Conservation (phyloP, 2,329 filamentous ascomycete genomes). For the Fusarium sp. region DNA sequence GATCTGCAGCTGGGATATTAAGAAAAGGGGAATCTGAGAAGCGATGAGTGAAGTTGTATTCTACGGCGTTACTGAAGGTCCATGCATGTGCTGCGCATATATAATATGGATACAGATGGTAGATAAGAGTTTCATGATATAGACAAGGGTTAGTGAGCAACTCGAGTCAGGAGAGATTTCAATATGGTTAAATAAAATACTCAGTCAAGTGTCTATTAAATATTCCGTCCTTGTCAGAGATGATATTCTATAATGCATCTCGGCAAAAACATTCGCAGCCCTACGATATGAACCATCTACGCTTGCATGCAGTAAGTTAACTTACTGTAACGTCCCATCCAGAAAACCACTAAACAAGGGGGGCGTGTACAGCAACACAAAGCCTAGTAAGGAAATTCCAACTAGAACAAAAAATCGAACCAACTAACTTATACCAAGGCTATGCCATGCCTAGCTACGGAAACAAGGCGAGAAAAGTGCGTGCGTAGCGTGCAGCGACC, state of each 20-base stretch:
- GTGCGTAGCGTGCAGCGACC: slow-evolving; percentile 29
- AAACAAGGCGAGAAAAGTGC: slow-evolving; percentile 19
- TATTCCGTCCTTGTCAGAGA: not conserved
- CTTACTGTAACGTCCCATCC: slow-evolving; percentile 23
- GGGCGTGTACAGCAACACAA: slow-evolving; percentile 28
- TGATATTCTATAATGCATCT: not conserved
- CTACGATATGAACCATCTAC: slow-evolving; percentile 1
- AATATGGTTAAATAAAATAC: not conserved
- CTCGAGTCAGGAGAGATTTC: slow-evolving; percentile 4
- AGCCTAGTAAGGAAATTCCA: slow-evolving; percentile 12
- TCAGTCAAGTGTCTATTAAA: not conserved
- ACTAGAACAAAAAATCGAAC: slow-evolving; percentile 30
- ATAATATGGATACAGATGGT: slow-evolving; percentile 25
- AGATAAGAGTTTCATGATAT: slow-evolving; percentile 20
- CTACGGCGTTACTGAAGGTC: slow-evolving; percentile 24
- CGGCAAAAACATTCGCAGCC: slow-evolving; percentile 3
- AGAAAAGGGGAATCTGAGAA: slow-evolving; percentile 18
- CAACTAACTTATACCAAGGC: slow-evolving; percentile 36
- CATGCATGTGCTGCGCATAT: slow-evolving; percentile 29
- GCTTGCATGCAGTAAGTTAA: slow-evolving; percentile 19
- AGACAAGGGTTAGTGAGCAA: slow-evolving; percentile 20
- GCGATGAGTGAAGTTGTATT: slow-evolving; percentile 33
- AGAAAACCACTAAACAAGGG: slow-evolving; percentile 33
- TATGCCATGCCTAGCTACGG: slow-evolving; percentile 12
- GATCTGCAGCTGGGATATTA: slow-evolving; percentile 36